Evolutionary conservation across 257 asterid genomes (phyloP).

Genomic region (Capsicum chinense): DNA sequence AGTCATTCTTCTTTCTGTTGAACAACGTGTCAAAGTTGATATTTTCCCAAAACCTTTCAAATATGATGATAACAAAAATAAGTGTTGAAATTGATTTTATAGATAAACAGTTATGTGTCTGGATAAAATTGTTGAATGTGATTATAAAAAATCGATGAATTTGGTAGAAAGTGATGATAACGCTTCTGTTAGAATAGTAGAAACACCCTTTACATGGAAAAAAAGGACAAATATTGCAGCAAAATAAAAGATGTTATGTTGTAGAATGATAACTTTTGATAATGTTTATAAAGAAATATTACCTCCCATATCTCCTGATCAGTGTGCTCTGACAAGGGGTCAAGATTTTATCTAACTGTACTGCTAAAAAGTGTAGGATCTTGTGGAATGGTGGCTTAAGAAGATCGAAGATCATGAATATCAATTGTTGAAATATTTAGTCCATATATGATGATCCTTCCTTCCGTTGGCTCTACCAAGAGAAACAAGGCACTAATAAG

Average conservation of each 20-base stretch:
- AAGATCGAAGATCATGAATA: constrained; percentile 42
- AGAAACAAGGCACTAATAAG: constrained; percentile 43
- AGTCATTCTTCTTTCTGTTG: constrained; percentile 40
- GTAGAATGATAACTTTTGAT: neutral
- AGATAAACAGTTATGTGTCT: neutral
- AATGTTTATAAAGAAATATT: neutral
- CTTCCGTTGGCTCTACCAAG: constrained; percentile 43
- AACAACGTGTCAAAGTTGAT: constrained; percentile 42
- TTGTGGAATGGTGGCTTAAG: constrained; percentile 42
- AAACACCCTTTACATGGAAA: neutral
- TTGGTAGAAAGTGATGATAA: neutral
- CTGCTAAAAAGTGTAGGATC: constrained; percentile 46
- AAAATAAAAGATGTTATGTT: neutral
- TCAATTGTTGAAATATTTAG: constrained; percentile 35
- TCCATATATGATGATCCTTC: constrained; percentile 41
- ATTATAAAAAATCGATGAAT: neutral
- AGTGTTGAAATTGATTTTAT: neutral
- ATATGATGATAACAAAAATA: neutral
- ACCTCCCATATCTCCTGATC: constrained; percentile 49
- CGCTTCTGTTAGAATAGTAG: neutral
- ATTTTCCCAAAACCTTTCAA: constrained; percentile 39
- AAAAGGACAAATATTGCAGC: neutral
- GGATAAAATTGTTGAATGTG: neutral
- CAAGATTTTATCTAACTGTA: constrained; percentile 41
- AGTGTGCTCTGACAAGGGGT: constrained; percentile 41